A percentile compares a stretch with the other conserved stretches of the same genome.
Conservation (phyloP, 164 flowering plant species). For the Nymphaea thermarum region DNA sequence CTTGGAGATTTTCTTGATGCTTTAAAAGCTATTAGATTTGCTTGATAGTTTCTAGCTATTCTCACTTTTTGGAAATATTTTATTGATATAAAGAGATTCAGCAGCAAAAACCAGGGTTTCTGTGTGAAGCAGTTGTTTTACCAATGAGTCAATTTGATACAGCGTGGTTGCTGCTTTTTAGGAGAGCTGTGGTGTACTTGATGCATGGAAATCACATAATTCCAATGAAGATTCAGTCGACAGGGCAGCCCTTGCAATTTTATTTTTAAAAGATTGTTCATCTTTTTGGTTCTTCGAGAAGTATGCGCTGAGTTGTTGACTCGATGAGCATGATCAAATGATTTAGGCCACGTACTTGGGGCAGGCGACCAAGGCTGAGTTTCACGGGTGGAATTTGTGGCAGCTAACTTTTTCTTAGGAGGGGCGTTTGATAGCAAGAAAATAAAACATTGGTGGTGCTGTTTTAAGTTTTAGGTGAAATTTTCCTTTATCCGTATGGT, state of each 20-base stretch:
- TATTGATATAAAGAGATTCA: too few relatives aligned
- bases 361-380: too few relatives aligned
- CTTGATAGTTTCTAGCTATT: not conserved
- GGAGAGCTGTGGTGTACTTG: not conserved
- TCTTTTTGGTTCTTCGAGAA: too few relatives aligned
- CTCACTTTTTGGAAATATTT: not conserved
- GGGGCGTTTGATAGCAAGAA: too few relatives aligned
- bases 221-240: not conserved
- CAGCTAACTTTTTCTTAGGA: too few relatives aligned
- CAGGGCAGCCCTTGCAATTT: not conserved
- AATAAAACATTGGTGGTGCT: too few relatives aligned
- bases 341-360: not conserved
- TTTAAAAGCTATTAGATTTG: not conserved
- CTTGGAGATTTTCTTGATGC: too few relatives aligned
- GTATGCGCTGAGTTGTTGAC: not conserved
- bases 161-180: not conserved
- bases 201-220: not conserved
- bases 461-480: too few relatives aligned
- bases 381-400: too few relatives aligned
- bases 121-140: not conserved
- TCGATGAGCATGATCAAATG: not conserved
- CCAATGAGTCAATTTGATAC: not conserved
- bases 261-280: too few relatives aligned
- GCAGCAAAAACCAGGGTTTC: too few relatives aligned
- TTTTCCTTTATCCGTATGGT: too few relatives aligned